Evolutionary conservation across 441 rosid species (phyloP).

Genomic region (Adansonia madagascariensis): DNA sequence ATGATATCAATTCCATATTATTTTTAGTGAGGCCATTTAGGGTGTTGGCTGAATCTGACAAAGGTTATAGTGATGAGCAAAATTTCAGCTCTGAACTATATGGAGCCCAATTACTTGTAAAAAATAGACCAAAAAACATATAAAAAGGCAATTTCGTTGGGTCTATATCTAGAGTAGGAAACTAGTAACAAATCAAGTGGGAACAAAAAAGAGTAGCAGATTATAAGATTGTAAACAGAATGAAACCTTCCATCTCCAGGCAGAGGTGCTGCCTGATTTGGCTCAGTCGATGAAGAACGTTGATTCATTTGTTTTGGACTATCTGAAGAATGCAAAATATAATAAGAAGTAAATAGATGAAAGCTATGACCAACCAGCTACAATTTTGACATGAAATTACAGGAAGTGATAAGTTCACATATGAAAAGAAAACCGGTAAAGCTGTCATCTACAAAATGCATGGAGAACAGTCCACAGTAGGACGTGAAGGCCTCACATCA

Average conservation of each 20-base stretch:
- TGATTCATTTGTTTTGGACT: conserved; percentile 51
- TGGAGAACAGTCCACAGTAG: neutral
- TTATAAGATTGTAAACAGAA: conserved; percentile 24
- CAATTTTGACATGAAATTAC: conserved; percentile 2
- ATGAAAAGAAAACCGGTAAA: neutral
- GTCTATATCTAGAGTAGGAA: conserved; percentile 10
- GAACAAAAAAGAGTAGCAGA: conserved; percentile 12
- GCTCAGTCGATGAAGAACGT: conserved; percentile 36
- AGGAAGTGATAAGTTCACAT: neutral
- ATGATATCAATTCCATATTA: neutral
- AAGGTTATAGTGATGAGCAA: neutral
- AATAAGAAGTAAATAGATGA: neutral
- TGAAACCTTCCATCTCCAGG: conserved; percentile 66
- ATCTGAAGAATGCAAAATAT: conserved; percentile 44
- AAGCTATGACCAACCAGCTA: neutral
- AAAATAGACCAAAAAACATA: neutral
- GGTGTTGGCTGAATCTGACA: neutral
- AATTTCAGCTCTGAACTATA: conserved; percentile 2
- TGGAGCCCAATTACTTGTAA: neutral
- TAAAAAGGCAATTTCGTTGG: neutral
- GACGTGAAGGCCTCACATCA: neutral
- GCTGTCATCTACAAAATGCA: neutral
- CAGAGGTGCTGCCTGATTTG: conserved; percentile 47
- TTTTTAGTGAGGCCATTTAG: neutral
- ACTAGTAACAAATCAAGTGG: neutral